Evolutionary conservation across 768 basidiomycete species (phyloP).

Genomic region (Collybia mongolica): DNA sequence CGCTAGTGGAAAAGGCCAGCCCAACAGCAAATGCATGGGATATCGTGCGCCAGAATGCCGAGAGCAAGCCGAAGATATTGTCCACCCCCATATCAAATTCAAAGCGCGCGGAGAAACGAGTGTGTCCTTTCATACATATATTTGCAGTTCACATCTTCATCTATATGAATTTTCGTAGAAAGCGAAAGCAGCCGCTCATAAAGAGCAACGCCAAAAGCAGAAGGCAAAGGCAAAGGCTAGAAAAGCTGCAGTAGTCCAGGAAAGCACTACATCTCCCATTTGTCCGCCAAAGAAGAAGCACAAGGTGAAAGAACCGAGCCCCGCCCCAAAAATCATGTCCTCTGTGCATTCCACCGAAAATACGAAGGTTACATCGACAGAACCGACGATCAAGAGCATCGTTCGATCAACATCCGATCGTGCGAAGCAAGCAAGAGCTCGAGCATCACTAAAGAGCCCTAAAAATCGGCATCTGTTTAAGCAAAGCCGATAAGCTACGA

Average conservation of each 20-base stretch:
- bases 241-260: neutral
- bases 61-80: constrained; percentile 22
- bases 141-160: neutral
- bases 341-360: neutral
- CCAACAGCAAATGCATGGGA: constrained; percentile 48
- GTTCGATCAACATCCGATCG: constrained; percentile 34
- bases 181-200: constrained; percentile 42
- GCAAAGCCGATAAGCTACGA: constrained; percentile 4
- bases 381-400: constrained; percentile 26
- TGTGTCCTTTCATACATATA: constrained; percentile 21
- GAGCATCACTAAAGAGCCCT: constrained; percentile 13
- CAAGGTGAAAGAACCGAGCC: constrained; percentile 11
- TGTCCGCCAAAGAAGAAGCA: constrained; percentile 13
- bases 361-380: constrained; percentile 9
- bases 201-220: constrained; percentile 46
- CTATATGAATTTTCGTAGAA: constrained; percentile 29
- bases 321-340: neutral
- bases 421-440: constrained; percentile 34
- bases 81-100: constrained; percentile 33
- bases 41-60: constrained; percentile 28
- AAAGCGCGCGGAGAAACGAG: constrained; percentile 65
- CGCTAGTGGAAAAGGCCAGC: constrained; percentile 36
- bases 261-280: neutral
- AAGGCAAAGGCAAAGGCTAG: constrained; percentile 41
- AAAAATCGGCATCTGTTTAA: neutral